Evolutionary conservation across 495 filamentous ascomycete species (phyloP), one percentile per base, ranked within the genome.

Genomic region (Antarctomyces pellizariae): DNA sequence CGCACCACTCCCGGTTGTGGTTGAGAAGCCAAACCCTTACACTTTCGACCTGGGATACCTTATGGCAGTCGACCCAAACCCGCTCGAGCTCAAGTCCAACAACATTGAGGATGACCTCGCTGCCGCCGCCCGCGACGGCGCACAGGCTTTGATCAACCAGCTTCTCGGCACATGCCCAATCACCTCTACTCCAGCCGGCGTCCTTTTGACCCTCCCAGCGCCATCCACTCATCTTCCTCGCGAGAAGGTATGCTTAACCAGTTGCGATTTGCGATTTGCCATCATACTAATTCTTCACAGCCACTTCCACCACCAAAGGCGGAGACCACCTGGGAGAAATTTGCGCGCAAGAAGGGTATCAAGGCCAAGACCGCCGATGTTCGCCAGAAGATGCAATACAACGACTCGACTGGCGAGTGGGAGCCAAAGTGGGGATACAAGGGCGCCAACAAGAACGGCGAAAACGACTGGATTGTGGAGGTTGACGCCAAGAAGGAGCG

Each of bases 311-410:
- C 58, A 15, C 59, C 67, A 26, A 90, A 82, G 53, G 50, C 67
- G 13, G 70, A 69, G 29, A 93, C 86, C 25, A 90, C 78, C 45
- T 97, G 86, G 86, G 69, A 86, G 47, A 64, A 71, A 25, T 97
- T 97, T 53, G 86, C 86, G 11, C 71, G 67, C 53, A 90, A 84
- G 62, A 86, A 91, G 53, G 89, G 86, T 16, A 93, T 97, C 45
- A 67, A 73, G 52, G 58, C 70, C 35, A 80, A 79, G 58, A 68
- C 67, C 46, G 57, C 63, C 42, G 66, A 69, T 36, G 46, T 50
- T 11, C 50, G 50, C 15, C 57, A 62, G 33, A 80, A 90, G 46
- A 54, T 73, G 38, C 64, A 72, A 22, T 91, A 74, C 47, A 75
- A 93, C 48, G 79, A 91, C 52, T 66, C 50, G 28, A 79, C 58